These are phyloP conservation scores for Colletotrichum tofieldiae DNA, from an alignment of 2,329 filamentous ascomycete species.

Conservation along the genomic window DNA sequence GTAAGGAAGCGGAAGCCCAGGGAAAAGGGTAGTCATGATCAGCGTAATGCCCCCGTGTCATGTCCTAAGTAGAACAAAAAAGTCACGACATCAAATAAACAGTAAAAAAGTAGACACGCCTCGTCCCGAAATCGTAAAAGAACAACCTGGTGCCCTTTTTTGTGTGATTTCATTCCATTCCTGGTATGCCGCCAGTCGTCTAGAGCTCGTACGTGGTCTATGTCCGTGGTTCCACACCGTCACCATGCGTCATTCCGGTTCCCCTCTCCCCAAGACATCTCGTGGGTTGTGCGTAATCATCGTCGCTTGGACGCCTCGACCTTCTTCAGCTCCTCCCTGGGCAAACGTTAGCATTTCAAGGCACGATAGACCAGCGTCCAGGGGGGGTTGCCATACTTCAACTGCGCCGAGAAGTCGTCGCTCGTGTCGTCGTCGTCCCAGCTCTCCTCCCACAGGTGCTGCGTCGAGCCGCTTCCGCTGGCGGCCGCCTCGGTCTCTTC, in stretches of 20 bases:
- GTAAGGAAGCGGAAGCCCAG: conserved; percentile 22
- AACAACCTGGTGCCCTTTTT: conserved; percentile 9
- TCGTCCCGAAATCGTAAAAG: background rate
- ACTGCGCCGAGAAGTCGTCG: conserved; percentile 95
- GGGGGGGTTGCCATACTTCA: conserved; percentile 78
- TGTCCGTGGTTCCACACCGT: conserved; percentile 20
- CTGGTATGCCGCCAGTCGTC: conserved; percentile 35
- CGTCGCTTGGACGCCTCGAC: conserved; percentile 83
- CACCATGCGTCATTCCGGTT: conserved; percentile 19
- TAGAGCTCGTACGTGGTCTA: conserved; percentile 37
- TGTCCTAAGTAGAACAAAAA: conserved; percentile 29
- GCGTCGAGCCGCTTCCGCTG: conserved; percentile 74
- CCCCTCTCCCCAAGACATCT: background rate
- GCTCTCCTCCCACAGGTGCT: conserved; percentile 98
- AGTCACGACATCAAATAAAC: conserved; percentile 33
- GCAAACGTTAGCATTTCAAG: conserved; percentile 21
- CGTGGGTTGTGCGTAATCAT: conserved; percentile 53
- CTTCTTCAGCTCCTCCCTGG: conserved; percentile 93
- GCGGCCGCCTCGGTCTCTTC: conserved; percentile 87
- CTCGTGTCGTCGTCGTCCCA: conserved; percentile 99
- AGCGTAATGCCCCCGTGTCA: conserved; percentile 40
- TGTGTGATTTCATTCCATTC: conserved; percentile 29
- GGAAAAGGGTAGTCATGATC: conserved; percentile 32
- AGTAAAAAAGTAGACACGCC: conserved; percentile 20
- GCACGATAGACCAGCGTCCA: background rate